These are phyloP conservation scores for Talaromyces stipitatus DNA, from an alignment of 495 filamentous ascomycete species.

Conservation along the genomic window DNA sequence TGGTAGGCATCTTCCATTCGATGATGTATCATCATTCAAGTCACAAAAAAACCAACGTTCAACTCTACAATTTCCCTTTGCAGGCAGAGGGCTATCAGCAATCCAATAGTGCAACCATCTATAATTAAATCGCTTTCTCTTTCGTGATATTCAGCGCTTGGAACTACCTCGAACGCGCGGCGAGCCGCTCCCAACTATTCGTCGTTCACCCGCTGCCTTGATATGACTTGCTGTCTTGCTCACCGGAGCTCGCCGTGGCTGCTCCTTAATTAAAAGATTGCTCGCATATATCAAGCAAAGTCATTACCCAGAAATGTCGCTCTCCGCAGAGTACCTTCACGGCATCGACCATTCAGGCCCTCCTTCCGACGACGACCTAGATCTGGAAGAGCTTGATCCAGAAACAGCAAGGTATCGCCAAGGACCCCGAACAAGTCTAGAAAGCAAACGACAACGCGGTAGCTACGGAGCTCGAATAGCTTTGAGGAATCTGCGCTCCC, in stretches of 20 bases:
- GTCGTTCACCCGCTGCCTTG: neutral
- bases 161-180: neutral
- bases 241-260: slow-evolving; percentile 1
- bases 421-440: slow-evolving; percentile 28
- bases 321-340: slow-evolving; percentile 33
- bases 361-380: slow-evolving; percentile 49
- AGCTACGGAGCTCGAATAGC: slow-evolving; percentile 55
- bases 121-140: neutral
- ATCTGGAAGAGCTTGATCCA: slow-evolving; percentile 67
- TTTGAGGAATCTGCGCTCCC: slow-evolving; percentile 61
- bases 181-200: neutral
- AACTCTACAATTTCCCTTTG: neutral
- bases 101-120: neutral
- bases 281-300: neutral
- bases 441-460: slow-evolving; percentile 31
- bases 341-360: slow-evolving; percentile 23
- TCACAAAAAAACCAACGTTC: neutral
- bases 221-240: slow-evolving; percentile 5
- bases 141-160: neutral
- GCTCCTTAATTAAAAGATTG: neutral
- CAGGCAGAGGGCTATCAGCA: slow-evolving; percentile 4
- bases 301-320: slow-evolving; percentile 16
- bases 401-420: slow-evolving; percentile 30
- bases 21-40: neutral
- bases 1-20: slow-evolving; percentile 4